These are phyloP conservation scores for Triangularia verruculosa DNA, from an alignment of 2,329 filamentous ascomycete genomes.

Conservation along the genomic window DNA sequence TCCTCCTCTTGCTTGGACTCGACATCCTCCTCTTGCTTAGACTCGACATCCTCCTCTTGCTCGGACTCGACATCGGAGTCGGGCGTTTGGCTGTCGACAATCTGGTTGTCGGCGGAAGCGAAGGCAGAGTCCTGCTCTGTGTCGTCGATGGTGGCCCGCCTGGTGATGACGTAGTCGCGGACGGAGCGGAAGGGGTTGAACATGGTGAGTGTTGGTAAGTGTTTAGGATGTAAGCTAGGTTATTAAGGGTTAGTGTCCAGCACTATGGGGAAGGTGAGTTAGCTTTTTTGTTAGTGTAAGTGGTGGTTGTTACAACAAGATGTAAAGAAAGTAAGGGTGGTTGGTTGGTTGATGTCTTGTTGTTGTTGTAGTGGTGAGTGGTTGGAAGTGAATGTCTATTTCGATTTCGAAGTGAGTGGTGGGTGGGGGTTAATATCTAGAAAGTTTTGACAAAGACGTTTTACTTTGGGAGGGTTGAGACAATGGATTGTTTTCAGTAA, in stretches of 20 bases:
- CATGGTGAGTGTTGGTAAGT: not conserved
- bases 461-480: not conserved
- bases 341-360: not conserved
- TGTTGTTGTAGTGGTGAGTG: not conserved
- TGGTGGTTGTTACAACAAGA: not conserved
- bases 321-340: too few relatives aligned
- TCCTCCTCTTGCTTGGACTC: too few relatives aligned
- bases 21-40: not conserved
- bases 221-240: too few relatives aligned
- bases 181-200: not conserved
- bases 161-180: too few relatives aligned
- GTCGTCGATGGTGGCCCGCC: not conserved
- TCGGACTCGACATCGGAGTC: not conserved
- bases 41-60: not conserved
- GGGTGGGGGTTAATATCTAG: not conserved
- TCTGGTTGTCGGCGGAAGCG: not conserved
- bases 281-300: too few relatives aligned
- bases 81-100: not conserved
- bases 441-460: not conserved
- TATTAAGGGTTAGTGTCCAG: too few relatives aligned
- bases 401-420: not conserved
- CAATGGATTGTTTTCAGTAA: not conserved
- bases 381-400: not conserved
- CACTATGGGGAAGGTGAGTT: too few relatives aligned
- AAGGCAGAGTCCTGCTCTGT: not conserved